Evolutionary conservation across 1,284 basidiomycete species (phyloP), one percentile per base, ranked within the genome.

Genomic region (Leucoagaricus sp.): DNA sequence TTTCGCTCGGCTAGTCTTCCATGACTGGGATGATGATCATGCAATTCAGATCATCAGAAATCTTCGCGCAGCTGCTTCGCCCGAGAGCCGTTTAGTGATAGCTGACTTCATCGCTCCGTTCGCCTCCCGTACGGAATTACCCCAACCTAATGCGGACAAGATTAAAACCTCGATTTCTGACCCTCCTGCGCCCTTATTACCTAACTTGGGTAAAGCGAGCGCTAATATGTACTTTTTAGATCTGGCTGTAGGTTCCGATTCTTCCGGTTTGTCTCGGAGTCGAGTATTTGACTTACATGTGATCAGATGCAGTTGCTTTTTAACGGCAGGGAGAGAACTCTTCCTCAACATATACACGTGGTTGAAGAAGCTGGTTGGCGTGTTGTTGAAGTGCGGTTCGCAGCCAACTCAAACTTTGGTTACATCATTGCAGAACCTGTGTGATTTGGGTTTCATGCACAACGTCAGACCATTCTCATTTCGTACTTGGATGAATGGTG

Each of bases 191-290:
- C 86, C 86, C 25, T 67, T 89, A n/a, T 72, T 89, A 29, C 74
- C 86, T 12, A 89, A 89, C 64, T 69, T 88, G 3, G 87, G 87
- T 0, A 87, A 85, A 64, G 86, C 86, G 10, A 87, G 80, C 59
- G 79, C 85, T 5, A 84, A 83, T 61, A 85, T 79, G 7, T 89
- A 87, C 65, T 87, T 81, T 79, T 78, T 88, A 76, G 87, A 90
- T 64, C 67, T 89, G 62, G 82, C 84, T 31, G 87, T 87, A 63
- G 55, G 79, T 64, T n/a, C n/a, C n/a, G n/a, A n/a, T n/a, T 10
- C 26, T 12, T 23, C 5, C 17, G 34, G n/a, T 17, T 40, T 26
- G 23, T n/a, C 25, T n/a, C 34, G 15, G 5, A 13, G 9, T n/a
- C 17, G 8, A 23, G 4, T 26, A 45, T 33, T 19, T 44, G 29